Conservation (phyloP, 345 rosid genomes). For the Eucalyptus curtisii region DNA sequence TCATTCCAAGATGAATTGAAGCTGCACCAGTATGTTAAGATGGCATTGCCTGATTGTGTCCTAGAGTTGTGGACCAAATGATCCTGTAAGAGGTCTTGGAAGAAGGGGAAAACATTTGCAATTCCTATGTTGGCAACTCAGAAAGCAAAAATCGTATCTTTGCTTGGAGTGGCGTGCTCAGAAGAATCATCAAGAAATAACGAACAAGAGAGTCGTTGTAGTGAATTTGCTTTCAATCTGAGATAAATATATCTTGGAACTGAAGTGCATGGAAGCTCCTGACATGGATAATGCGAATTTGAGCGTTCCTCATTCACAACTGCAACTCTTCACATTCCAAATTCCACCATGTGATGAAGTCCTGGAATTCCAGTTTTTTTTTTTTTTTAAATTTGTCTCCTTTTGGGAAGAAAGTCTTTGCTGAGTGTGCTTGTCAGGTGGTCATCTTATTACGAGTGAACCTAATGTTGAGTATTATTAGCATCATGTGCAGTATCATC, state of each 20-base stretch:
- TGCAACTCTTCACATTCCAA: too few relatives aligned
- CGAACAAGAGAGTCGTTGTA: neutral
- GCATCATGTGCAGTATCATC: neutral
- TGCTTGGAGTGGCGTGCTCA: neutral
- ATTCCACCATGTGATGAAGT: neutral
- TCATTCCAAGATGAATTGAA: too few relatives aligned
- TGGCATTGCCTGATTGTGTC: neutral
- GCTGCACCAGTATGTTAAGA: neutral
- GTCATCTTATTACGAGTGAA: neutral
- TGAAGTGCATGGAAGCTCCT: neutral
- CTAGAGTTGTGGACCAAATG: neutral
- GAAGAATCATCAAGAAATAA: neutral
- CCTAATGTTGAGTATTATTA: neutral
- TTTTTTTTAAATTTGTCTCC: neutral
- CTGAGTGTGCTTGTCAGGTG: neutral
- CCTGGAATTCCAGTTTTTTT: neutral
- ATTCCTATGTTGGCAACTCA: neutral
- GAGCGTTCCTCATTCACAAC: too few relatives aligned
- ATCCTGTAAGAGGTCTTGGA: neutral
- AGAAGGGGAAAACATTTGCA: neutral
- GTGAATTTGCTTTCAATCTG: neutral
- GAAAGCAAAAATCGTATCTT: neutral
- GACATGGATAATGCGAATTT: too few relatives aligned
- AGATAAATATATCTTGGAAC: neutral
- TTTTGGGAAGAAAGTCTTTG: neutral